Conservation (phyloP, 2,329 filamentous ascomycete genomes). For the Botryotinia convoluta region DNA sequence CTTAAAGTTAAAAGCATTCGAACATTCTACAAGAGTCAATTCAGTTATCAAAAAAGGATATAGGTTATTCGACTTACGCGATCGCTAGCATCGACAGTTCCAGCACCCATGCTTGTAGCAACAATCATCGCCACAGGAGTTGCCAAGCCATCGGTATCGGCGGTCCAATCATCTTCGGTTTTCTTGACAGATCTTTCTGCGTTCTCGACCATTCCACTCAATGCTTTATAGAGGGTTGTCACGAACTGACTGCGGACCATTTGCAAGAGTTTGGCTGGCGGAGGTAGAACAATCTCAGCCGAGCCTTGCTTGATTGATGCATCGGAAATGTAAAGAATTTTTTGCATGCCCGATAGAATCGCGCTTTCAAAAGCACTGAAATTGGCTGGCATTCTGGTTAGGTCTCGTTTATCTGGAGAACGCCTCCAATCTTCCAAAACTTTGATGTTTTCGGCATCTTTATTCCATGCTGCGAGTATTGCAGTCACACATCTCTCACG, state of each 20-base stretch:
- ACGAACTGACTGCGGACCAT: constrained; percentile 92
- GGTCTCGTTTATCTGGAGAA: constrained; percentile 74
- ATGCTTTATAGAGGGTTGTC: constrained; percentile 85
- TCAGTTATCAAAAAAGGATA: constrained; percentile 23
- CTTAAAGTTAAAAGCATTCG: constrained; percentile 92
- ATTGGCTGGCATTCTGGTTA: constrained; percentile 85
- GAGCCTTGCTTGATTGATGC: constrained; percentile 64
- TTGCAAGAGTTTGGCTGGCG: constrained; percentile 81
- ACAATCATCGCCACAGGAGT: constrained; percentile 36
- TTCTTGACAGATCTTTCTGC: constrained; percentile 73
- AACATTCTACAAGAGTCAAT: constrained; percentile 62
- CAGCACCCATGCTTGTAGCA: constrained; percentile 44
- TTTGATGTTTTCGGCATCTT: constrained; percentile 89
- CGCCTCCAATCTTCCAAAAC: constrained; percentile 92
- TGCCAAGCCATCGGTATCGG: constrained; percentile 36
- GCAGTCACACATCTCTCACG: constrained; percentile 84
- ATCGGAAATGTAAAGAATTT: constrained; percentile 90
- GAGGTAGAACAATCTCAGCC: constrained; percentile 77
- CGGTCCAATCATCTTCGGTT: constrained; percentile 42
- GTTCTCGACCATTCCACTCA: constrained; percentile 96
- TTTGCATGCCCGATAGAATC: constrained; percentile 83
- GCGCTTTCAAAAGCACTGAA: constrained; percentile 84
- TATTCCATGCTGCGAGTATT: constrained; percentile 87
- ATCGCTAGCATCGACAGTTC: constrained; percentile 52
- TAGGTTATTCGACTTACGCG: constrained; percentile 43